Percentiles rank a stretch among this genome's conserved stretches.
These are phyloP conservation scores for Colletotrichum liriopes DNA, from an alignment of 2,329 filamentous ascomycete genomes.

Conservation along the genomic window DNA sequence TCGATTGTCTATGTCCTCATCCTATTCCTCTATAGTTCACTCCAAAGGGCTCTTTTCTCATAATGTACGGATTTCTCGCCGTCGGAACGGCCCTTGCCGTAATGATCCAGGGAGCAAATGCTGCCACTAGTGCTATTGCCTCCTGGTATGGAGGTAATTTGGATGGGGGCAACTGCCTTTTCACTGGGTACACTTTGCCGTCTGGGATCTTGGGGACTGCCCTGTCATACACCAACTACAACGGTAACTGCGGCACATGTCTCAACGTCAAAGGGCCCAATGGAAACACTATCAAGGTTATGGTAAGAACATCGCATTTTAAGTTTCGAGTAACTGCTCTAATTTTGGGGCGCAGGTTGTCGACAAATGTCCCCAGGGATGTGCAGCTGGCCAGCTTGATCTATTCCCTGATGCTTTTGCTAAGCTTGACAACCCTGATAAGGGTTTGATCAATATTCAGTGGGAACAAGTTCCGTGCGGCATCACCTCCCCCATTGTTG, in stretches of 20 bases:
- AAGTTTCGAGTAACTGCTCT: not conserved
- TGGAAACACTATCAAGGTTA: conserved; percentile 37
- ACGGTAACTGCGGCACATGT: conserved; percentile 37
- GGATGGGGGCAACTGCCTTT: conserved; percentile 30
- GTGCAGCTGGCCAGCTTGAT: conserved; percentile 68
- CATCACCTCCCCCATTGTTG: conserved; percentile 63
- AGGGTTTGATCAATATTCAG: conserved; percentile 64
- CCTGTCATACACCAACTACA: conserved; percentile 30
- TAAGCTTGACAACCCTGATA: conserved; percentile 58
- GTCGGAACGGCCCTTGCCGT: conserved; percentile 22
- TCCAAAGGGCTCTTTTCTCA: not conserved
- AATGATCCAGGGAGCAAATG: conserved; percentile 22
- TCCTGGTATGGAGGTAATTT: conserved; percentile 36
- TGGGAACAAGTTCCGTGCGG: conserved; percentile 68
- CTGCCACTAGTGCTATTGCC: conserved; percentile 32
- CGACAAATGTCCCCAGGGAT: conserved; percentile 69
- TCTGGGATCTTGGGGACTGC: conserved; percentile 30
- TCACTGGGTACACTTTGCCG: conserved; percentile 33
- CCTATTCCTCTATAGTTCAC: not conserved
- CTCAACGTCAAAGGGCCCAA: conserved; percentile 36
- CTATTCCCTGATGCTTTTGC: conserved; percentile 68
- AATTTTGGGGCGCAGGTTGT: conserved; percentile 58
- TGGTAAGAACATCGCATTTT: not conserved
- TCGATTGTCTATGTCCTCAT: not conserved
- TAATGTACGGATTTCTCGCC: conserved; percentile 22